Percentiles rank a stretch among this genome's conserved stretches.
phyloP scores from a whole-genome alignment of 1,139 yeast species.

The Candida sp. region DNA sequence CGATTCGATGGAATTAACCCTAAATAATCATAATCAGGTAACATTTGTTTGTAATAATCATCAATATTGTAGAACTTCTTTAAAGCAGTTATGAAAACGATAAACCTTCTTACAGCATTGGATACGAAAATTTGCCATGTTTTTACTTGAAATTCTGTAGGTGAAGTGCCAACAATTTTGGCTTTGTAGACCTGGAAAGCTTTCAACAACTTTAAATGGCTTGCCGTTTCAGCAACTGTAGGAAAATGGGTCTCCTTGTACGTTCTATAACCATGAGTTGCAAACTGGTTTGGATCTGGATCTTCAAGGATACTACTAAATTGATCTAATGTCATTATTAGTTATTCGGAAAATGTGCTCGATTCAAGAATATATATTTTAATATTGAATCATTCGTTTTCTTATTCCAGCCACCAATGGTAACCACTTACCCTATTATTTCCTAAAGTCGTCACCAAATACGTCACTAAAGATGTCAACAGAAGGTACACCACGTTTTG shows the following conservation, averaged over 20 bases:
- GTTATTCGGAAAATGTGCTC: too few relatives aligned
- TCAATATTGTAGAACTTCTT: constrained; percentile 3
- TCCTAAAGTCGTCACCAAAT: too few relatives aligned
- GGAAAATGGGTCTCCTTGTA: constrained; percentile 4
- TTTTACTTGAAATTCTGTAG: constrained; percentile 12
- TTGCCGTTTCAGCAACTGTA: constrained; percentile 18
- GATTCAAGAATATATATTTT: neutral
- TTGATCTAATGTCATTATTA: neutral
- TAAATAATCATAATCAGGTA: neutral
- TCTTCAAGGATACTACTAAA: neutral
- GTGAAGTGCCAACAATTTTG: constrained; percentile 8
- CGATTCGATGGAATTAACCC: neutral
- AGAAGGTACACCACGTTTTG: neutral
- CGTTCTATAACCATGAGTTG: neutral
- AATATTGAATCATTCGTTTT: neutral
- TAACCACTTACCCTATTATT: too few relatives aligned
- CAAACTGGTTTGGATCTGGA: neutral
- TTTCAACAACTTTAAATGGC: constrained; percentile 29
- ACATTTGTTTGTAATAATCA: too few relatives aligned
- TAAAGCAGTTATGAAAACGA: constrained; percentile 21
- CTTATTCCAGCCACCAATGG: neutral
- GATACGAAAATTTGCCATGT: constrained; percentile 28
- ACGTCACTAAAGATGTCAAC: too few relatives aligned
- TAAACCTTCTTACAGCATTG: constrained; percentile 27
- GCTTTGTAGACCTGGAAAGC: constrained; percentile 22